These are phyloP conservation scores for Penicillium goetzii DNA, from an alignment of 495 filamentous ascomycete genomes.

Conservation along the genomic window DNA sequence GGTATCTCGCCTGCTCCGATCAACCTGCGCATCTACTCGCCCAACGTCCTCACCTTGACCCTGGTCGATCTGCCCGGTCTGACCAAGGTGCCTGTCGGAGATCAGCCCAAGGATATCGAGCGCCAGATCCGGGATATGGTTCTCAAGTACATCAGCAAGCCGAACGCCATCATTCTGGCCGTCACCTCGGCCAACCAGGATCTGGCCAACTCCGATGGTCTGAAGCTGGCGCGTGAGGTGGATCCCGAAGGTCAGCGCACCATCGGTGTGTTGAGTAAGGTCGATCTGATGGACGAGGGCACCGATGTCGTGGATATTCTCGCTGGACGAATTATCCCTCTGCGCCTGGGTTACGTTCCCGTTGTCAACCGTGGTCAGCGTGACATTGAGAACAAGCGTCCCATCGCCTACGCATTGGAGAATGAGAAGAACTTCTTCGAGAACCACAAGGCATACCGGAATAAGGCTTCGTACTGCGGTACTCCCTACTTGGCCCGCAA, in stretches of 20 bases:
- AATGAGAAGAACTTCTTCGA: constrained; percentile 98
- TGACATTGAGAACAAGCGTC: constrained; percentile 96
- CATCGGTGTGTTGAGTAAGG: constrained; percentile 98
- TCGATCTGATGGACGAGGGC: constrained; percentile 99
- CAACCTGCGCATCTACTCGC: constrained; percentile 96
- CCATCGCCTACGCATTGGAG: constrained; percentile 90
- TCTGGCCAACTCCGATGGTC: constrained; percentile 96
- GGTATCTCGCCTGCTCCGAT: constrained; percentile 96
- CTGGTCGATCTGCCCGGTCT: constrained; percentile 96
- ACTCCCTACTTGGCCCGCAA: constrained; percentile 97
- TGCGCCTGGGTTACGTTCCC: constrained; percentile 95
- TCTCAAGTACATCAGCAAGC: constrained; percentile 96
- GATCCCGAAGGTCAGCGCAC: constrained; percentile 98
- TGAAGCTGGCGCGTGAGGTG: constrained; percentile 96
- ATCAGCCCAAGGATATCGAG: constrained; percentile 99
- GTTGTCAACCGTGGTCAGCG: constrained; percentile 99
- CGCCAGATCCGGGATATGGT: constrained; percentile 98
- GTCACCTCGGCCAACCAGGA: constrained; percentile 97
- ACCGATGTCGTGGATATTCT: constrained; percentile 99
- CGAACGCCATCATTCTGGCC: constrained; percentile 96
- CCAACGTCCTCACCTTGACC: constrained; percentile 96
- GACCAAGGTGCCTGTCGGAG: constrained; percentile 97
- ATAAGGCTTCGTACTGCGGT: constrained; percentile 98
- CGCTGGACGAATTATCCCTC: constrained; percentile 94
- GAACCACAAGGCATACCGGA: constrained; percentile 96